phyloP scores from a whole-genome alignment of 495 filamentous ascomycete genomes.

The Xylaria bambusicola region DNA sequence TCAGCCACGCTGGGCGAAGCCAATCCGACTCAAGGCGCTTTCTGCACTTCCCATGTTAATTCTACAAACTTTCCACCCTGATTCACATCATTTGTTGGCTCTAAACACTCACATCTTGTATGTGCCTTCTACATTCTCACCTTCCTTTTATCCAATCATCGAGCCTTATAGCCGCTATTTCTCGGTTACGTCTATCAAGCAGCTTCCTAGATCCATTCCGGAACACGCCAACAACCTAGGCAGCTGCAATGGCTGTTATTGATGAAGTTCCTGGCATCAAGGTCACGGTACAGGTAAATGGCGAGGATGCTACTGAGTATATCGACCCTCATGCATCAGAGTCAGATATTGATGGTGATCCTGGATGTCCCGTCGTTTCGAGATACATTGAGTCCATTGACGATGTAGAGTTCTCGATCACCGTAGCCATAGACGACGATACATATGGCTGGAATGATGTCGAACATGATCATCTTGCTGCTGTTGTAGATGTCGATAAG shows the following conservation, averaged over 20 bases:
- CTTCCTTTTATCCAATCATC: too few relatives aligned
- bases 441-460: not conserved
- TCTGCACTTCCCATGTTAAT: too few relatives aligned
- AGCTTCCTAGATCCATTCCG: not conserved
- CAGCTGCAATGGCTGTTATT: not conserved
- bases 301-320: not conserved
- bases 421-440: not conserved
- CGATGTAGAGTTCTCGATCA: conserved; percentile 1
- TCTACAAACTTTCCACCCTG: too few relatives aligned
- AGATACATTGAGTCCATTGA: conserved; percentile 3
- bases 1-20: too few relatives aligned
- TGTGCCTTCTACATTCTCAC: too few relatives aligned
- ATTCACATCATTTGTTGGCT: too few relatives aligned
- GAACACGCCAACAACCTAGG: not conserved
- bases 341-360: not conserved
- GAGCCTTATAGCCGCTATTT: too few relatives aligned
- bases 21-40: too few relatives aligned
- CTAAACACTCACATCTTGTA: too few relatives aligned
- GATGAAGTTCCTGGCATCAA: not conserved
- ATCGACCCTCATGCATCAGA: not conserved
- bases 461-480: not conserved
- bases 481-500: not conserved
- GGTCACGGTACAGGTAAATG: not conserved
- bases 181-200: too few relatives aligned
- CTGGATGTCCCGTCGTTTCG: not conserved